Percentiles rank a stretch among this genome's conserved stretches.
phyloP scores from a whole-genome alignment of 768 basidiomycete genomes.

The Calvatia gigantea region DNA sequence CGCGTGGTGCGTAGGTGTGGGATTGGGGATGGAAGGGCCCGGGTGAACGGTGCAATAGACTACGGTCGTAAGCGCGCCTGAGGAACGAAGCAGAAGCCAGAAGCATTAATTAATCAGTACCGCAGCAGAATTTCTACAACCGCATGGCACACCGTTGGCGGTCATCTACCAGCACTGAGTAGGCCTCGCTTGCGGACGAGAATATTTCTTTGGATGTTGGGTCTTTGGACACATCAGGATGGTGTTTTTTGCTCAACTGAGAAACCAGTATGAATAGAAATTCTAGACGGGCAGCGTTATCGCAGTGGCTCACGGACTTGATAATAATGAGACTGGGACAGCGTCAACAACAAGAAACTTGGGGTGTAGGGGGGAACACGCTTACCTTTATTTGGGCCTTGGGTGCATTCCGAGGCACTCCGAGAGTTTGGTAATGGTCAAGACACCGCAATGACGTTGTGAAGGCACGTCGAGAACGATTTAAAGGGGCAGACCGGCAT shows the following conservation, averaged over 20 bases:
- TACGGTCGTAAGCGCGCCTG: slow-evolving; percentile 45
- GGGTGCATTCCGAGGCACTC: slow-evolving; percentile 32
- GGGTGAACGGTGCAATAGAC: slow-evolving; percentile 26
- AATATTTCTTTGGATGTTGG: slow-evolving; percentile 36
- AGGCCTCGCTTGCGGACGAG: slow-evolving; percentile 39
- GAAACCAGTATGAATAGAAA: background rate
- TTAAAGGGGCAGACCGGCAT: background rate
- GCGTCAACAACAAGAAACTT: background rate
- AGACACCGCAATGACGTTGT: slow-evolving; percentile 19
- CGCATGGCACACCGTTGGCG: slow-evolving; percentile 31
- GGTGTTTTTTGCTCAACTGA: slow-evolving; percentile 44
- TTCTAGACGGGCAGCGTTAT: background rate
- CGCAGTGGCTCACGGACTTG: slow-evolving; percentile 23
- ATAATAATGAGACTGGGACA: slow-evolving; percentile 38
- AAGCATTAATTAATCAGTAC: background rate
- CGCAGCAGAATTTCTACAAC: background rate
- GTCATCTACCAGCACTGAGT: slow-evolving; percentile 41
- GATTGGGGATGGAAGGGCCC: slow-evolving; percentile 15
- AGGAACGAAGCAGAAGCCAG: background rate
- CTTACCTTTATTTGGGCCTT: slow-evolving; percentile 43
- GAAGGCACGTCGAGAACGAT: slow-evolving; percentile 15
- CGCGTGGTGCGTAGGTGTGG: slow-evolving; percentile 20
- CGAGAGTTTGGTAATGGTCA: slow-evolving; percentile 39
- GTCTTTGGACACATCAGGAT: slow-evolving; percentile 46
- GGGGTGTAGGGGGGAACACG: background rate